Percentiles rank a stretch among this genome's conserved stretches.
phyloP scores from a whole-genome alignment of 2,329 filamentous ascomycete species.

The Leptographium wingfieldii region DNA sequence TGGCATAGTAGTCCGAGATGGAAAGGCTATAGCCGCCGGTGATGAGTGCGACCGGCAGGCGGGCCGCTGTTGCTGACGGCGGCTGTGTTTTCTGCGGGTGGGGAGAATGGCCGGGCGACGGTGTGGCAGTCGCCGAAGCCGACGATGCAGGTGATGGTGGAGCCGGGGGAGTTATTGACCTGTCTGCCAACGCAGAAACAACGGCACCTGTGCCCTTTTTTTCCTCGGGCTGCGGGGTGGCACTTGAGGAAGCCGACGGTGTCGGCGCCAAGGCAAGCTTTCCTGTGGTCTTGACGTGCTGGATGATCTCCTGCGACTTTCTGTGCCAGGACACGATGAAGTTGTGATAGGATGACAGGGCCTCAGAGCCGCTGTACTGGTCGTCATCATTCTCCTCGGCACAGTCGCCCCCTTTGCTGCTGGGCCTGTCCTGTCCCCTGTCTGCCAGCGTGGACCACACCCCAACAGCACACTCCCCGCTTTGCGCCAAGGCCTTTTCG shows the following conservation, averaged over 20 bases:
- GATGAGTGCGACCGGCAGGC: constrained; percentile 59
- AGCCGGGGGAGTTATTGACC: neutral
- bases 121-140: neutral
- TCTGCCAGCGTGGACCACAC: constrained; percentile 20
- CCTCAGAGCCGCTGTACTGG: neutral
- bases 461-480: constrained; percentile 32
- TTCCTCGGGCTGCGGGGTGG: constrained; percentile 10
- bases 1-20: constrained; percentile 63
- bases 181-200: neutral
- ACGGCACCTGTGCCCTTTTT: neutral
- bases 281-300: constrained; percentile 25
- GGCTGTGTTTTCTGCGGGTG: neutral
- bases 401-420: neutral
- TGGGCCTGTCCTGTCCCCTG: constrained; percentile 21
- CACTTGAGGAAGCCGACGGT: neutral
- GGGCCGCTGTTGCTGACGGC: neutral
- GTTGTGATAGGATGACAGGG: constrained; percentile 49
- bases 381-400: neutral
- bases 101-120: neutral
- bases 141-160: neutral
- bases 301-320: constrained; percentile 57
- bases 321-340: constrained; percentile 63
- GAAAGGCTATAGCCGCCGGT: constrained; percentile 70
- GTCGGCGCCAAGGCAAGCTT: neutral
- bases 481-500: constrained; percentile 43